Conservation (phyloP, 768 basidiomycete genomes). For the Macrolepiota fuliginosa region DNA sequence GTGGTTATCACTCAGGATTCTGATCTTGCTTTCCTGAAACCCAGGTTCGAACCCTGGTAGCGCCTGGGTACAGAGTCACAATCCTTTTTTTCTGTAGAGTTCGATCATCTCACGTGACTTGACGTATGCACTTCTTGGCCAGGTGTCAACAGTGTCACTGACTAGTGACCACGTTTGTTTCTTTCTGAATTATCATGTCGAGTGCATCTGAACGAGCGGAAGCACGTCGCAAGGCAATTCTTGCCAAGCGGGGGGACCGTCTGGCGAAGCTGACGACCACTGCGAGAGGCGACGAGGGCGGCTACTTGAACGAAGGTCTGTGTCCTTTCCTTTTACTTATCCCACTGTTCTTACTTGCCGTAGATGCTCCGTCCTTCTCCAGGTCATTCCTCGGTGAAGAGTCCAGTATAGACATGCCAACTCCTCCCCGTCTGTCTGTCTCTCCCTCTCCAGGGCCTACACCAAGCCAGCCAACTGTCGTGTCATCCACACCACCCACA, state of each 20-base stretch:
- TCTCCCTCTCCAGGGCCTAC: slow-evolving; percentile 15
- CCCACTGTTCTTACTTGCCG: slow-evolving; percentile 33
- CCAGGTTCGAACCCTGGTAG: slow-evolving; percentile 22
- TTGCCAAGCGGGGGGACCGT: slow-evolving; percentile 67
- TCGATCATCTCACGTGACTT: not conserved
- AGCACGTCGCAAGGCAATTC: slow-evolving; percentile 75
- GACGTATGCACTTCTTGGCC: not conserved
- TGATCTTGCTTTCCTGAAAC: slow-evolving; percentile 20
- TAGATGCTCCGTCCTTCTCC: slow-evolving; percentile 27
- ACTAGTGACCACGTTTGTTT: not conserved
- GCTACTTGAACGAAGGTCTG: slow-evolving; percentile 53
- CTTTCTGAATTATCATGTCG: slow-evolving; percentile 15
- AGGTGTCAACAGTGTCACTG: too few relatives aligned
- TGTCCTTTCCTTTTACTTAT: slow-evolving; percentile 19
- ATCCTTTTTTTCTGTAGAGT: not conserved
- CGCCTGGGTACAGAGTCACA: too few relatives aligned
- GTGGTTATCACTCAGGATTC: slow-evolving; percentile 22
- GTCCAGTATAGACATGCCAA: slow-evolving; percentile 32
- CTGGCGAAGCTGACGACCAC: slow-evolving; percentile 79
- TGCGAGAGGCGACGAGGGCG: slow-evolving; percentile 64
- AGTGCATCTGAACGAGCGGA: slow-evolving; percentile 71
- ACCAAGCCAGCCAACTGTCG: slow-evolving; percentile 16
- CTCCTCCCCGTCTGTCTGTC: slow-evolving; percentile 20
- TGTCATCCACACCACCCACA: slow-evolving; percentile 21
- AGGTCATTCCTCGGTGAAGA: slow-evolving; percentile 47